Base-by-base conservation (phyloP, 225 moss, liverwort and hornwort genomes). In the Polytrichum formosum region DNA sequence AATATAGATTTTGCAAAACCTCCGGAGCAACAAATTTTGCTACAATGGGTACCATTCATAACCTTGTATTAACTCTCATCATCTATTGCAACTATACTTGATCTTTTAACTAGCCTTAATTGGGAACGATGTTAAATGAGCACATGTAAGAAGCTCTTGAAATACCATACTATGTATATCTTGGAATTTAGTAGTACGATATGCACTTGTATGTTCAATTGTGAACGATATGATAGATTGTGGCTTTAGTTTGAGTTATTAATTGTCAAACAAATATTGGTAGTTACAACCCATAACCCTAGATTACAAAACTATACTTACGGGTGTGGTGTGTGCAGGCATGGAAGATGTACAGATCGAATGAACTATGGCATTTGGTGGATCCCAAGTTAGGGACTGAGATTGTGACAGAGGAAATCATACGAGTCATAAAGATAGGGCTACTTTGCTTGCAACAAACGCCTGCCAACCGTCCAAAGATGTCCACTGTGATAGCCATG, bases 271-370 rank as follows among this genome's bases (percentile, higher is more conserved):
- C 28, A 28, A 5, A 28, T 28, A 28, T 28, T 28, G 28, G 28
- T 28, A 28, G 4, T 5, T 28, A 28, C 2, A 26, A 28, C 28
- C 28, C 28, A 28, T 28, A 28, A 26, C 26, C 1, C 26, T 26
- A 26, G 26, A 26, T 26, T 26, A 26, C 26, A 26, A 28, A 28
- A 28, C 4, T 28, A 5, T 5, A 28, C 28, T 28, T 28, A 28
- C 28, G 0, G 10, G 7, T 55, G 10, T 55, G 2, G 20, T 2
- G 20, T 55, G 65, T 63, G 59, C 69, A 85, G 85, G 82, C 79
- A 64, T 85, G 85, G 85, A 85, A 66, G 56, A 5, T 85, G 76
- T 76, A 85, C 26, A 77, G 79, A 73, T 72, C 71, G 7, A 70
- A 28, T 28, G 61, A 20, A 28, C 56, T 85, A 64, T 54, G 61